These are phyloP conservation scores for Powellomyces hirtus DNA, from an alignment of 192 early-diverging fungal species.

Conservation along the genomic window DNA sequence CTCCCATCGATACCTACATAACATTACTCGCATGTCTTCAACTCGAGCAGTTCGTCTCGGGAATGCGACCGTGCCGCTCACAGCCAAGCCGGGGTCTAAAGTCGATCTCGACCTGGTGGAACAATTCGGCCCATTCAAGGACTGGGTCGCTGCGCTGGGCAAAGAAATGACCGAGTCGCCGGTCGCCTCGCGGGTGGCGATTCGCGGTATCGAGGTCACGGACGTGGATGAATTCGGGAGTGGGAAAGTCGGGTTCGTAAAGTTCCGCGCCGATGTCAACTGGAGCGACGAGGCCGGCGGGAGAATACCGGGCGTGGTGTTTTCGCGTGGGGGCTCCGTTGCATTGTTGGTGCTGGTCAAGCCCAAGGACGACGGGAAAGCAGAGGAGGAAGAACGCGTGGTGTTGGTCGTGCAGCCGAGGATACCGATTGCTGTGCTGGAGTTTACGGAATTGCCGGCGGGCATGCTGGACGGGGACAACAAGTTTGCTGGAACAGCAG, in stretches of 20 bases:
- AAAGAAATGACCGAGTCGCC: conserved; percentile 25
- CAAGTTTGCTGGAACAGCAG: conserved; percentile 70
- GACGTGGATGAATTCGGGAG: conserved; percentile 71
- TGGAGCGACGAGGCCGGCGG: conserved; percentile 58
- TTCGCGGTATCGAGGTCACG: conserved; percentile 60
- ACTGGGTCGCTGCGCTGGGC: conserved; percentile 49
- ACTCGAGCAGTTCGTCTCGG: not conserved
- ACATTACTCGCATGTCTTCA: too few species aligned
- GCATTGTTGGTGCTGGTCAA: conserved; percentile 67
- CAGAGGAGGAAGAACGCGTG: conserved; percentile 46
- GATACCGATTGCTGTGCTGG: conserved; percentile 59
- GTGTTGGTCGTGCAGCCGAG: conserved; percentile 76
- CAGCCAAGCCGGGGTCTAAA: not conserved
- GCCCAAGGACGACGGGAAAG: conserved; percentile 1
- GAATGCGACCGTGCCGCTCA: not conserved
- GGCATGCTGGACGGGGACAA: conserved; percentile 80
- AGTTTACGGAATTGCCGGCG: conserved; percentile 74
- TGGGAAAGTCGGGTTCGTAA: conserved; percentile 70
- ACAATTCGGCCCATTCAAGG: conserved; percentile 57
- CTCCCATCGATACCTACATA: too few species aligned
- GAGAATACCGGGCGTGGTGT: conserved; percentile 70
- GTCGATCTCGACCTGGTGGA: conserved; percentile 29
- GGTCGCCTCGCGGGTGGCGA: conserved; percentile 27
- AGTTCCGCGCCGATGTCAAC: conserved; percentile 60
- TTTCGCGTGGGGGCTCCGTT: conserved; percentile 77